Percentiles rank a stretch among this genome's conserved stretches.
These are phyloP conservation scores for Inga oerstediana DNA, from an alignment of 306 rosid genomes.

Conservation along the genomic window DNA sequence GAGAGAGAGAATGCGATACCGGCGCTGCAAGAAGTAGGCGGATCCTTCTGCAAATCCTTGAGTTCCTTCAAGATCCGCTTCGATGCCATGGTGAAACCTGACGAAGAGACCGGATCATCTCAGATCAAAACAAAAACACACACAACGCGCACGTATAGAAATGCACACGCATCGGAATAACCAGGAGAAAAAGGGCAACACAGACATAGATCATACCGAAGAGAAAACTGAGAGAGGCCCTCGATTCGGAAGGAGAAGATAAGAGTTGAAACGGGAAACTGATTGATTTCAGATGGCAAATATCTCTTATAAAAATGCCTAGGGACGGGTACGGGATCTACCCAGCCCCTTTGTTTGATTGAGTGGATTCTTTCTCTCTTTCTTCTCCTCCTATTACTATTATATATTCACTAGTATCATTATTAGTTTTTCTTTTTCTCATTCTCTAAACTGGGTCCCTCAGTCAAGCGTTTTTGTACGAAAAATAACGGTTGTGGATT, in stretches of 20 bases:
- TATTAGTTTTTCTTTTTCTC: background rate
- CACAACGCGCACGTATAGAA: background rate
- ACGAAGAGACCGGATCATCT: conserved; percentile 3
- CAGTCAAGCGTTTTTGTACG: conserved; percentile 26
- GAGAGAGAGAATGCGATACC: conserved; percentile 41
- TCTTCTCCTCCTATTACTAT: background rate
- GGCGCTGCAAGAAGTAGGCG: conserved; percentile 94
- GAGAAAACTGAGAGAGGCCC: conserved; percentile 31
- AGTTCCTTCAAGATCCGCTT: conserved; percentile 96
- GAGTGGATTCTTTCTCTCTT: background rate
- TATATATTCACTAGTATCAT: too few species aligned
- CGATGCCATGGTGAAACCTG: conserved; percentile 73
- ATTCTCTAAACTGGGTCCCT: background rate
- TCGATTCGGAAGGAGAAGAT: background rate
- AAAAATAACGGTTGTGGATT: background rate
- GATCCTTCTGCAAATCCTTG: conserved; percentile 96
- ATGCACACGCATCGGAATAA: background rate
- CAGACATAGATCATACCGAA: conserved; percentile 25
- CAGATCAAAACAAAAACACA: conserved; percentile 30
- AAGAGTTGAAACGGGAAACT: background rate
- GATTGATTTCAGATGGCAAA: conserved; percentile 3
- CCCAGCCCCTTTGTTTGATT: conserved; percentile 18
- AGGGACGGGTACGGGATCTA: conserved; percentile 35
- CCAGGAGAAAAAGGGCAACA: background rate
- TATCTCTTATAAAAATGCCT: conserved; percentile 41